Base-by-base conservation (phyloP, 805 yeast species). In the Peterozyma toletana region DNA sequence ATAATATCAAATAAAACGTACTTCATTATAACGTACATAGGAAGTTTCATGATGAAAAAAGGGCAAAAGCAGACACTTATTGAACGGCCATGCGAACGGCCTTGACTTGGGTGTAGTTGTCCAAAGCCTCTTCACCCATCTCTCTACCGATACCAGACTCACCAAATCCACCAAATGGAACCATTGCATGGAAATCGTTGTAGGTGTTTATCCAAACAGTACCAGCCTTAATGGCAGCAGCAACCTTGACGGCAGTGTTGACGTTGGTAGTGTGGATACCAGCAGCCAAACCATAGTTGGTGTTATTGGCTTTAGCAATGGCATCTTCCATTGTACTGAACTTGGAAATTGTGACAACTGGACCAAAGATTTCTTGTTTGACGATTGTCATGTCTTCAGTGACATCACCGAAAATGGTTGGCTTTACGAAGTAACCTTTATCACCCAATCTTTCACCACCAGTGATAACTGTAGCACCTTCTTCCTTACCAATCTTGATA, bases 331-430 rank as follows among this genome's bases (percentile, higher is more conserved):
- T 75, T 40, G 84, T 71, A 53, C 68, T 70, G 61, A 87, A 87
- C 64, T 84, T 83, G 57, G 82, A 67, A 44, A 86, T 75, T 36
- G 93, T 80, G 50, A 84, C 80, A 48, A 88, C 87, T 18, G 96
- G 96, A 47, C 96, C 96, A 56, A 88, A 89, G 62, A 89, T 86
- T 74, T 89, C 97, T 63, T 89, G 96, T 63, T 73, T 77, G 54
- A 86, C 88, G 62, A 90, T 80, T 53, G 72, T 70, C 83, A 79
- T 80, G 59, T 79, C 70, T 61, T 81, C 84, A 17, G 71, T 71
- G 50, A 87, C 96, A 58, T 86, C 88, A 52, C 86, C 82, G 60
- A 89, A 86, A 56, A 90, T 75, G 35, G 97, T 89, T 63, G 97
- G 96, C 66, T 77, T 71, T 54, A 83, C 63, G 51, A 80, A 82